Evolutionary conservation across 2,329 filamentous ascomycete species (phyloP), one percentile per base, ranked within the genome.

Genomic region (Penicillium frequentans): DNA sequence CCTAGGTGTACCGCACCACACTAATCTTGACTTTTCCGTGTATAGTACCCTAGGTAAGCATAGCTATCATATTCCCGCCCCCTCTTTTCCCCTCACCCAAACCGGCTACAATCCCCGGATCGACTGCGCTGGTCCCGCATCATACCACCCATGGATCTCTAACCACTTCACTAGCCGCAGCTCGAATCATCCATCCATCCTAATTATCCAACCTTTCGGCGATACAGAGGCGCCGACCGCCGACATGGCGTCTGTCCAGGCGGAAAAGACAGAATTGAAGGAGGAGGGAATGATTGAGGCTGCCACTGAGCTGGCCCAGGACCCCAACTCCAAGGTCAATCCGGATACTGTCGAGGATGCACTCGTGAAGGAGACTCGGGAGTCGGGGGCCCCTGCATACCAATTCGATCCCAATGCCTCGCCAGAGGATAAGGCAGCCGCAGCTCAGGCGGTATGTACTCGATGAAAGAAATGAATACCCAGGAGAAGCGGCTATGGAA

Each of bases 381-480:
- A 89, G 68, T 90, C 89, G 13, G 95, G 95, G 43, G 85, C 89
- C 24, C 79, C 88, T 29, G 93, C 91, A 62, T 95, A 90, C 72
- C 85, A 87, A 60, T 99, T 98, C 77, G 84, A 99, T 71, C 91
- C 95, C 1, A 79, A 96, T 79, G 93, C 92, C 43, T 88, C 83
- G 44, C 83, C 89, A 1, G 90, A 92, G 72, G 83, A 96, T 75
- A 99, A 99, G 80, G 88, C 84, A 59, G 88, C 88, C 31, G 90
- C 93, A 72, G 88, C 89, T 23, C 81, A 84, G 81, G 84, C 87
- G 70, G 91, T 96, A 82, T 68, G 88, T 82, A 10, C 19, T 13
- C 5, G n/a, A 23, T 26, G 47, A 29, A 26, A 3, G n/a, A 7
- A 39, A 35, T 5, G 27, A 14, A 19, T n/a, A 11, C 45, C 26